These are phyloP conservation scores for Oryza longistaminata DNA, from an alignment of 176 grass and related monocot species.

Conservation along the genomic window DNA sequence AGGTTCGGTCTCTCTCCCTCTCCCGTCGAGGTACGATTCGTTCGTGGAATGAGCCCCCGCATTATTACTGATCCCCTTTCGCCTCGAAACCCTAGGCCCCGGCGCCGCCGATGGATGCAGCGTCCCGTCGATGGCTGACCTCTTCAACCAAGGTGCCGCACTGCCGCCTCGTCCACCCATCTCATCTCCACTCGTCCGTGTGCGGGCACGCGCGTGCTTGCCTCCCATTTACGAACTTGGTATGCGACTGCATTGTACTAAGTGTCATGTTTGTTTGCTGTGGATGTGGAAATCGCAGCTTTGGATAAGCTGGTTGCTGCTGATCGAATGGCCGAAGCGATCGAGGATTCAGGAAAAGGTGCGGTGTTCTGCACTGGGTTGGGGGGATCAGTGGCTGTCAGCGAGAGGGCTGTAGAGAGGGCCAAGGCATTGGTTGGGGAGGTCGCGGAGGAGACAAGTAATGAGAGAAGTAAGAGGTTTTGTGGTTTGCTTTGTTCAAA, in stretches of 20 bases:
- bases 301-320: slow-evolving; percentile 10
- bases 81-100: slow-evolving; percentile 29
- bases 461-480: slow-evolving; percentile 35
- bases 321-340: neutral
- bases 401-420: slow-evolving; percentile 21
- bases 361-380: slow-evolving; percentile 42
- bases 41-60: neutral
- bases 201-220: neutral
- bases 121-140: slow-evolving; percentile 40
- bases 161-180: neutral
- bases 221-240: neutral
- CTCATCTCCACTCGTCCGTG: neutral
- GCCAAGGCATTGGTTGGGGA: slow-evolving; percentile 38
- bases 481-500: slow-evolving; percentile 3
- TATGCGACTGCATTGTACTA: neutral
- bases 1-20: neutral
- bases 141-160: slow-evolving; percentile 41
- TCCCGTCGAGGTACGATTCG: neutral
- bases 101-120: neutral
- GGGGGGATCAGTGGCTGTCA: slow-evolving; percentile 28
- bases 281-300: slow-evolving; percentile 23
- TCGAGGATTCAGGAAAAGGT: neutral
- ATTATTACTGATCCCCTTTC: neutral
- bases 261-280: neutral
- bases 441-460: neutral